A percentile compares a stretch with the other conserved stretches of the same genome.
These are phyloP conservation scores for Dryadomyces sulphureus DNA, from an alignment of 2,329 filamentous ascomycete species.

Conservation along the genomic window DNA sequence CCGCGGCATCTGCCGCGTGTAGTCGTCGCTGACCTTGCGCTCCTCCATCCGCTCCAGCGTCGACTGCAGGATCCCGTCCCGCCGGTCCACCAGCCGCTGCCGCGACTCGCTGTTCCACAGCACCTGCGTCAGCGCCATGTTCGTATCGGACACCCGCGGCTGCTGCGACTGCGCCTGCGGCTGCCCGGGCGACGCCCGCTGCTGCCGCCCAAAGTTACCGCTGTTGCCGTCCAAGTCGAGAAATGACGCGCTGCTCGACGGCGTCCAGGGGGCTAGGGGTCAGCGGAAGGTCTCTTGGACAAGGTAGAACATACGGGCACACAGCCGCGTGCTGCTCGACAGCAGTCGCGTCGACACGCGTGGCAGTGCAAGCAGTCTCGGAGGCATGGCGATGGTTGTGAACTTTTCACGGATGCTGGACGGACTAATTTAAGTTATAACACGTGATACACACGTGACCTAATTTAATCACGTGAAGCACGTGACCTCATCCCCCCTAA, in stretches of 20 bases:
- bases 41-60: slow-evolving; percentile 23
- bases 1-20: slow-evolving; percentile 50
- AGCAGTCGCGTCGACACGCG: too few species aligned
- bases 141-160: not conserved
- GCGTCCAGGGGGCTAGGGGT: not conserved
- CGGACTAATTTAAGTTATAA: too few species aligned
- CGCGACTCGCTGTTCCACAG: slow-evolving; percentile 9
- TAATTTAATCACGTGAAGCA: too few species aligned
- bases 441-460: too few species aligned
- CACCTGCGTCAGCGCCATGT: slow-evolving; percentile 7
- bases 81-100: slow-evolving; percentile 5
- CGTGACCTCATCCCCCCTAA: too few species aligned
- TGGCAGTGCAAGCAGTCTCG: slow-evolving; percentile 8
- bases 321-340: too few species aligned
- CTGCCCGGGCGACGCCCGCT: not conserved
- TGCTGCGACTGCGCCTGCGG: not conserved
- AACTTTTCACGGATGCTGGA: not conserved
- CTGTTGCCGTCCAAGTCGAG: slow-evolving; percentile 7
- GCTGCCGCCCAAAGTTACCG: not conserved
- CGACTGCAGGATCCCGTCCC: slow-evolving; percentile 14
- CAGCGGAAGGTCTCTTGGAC: not conserved
- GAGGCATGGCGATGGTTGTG: slow-evolving; percentile 19
- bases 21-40: slow-evolving; percentile 31
- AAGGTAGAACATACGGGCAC: not conserved
- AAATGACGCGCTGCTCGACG: slow-evolving; percentile 9